These are phyloP conservation scores for Bipolaris gigantea DNA, from an alignment of 2,329 filamentous ascomycete species.

Conservation along the genomic window DNA sequence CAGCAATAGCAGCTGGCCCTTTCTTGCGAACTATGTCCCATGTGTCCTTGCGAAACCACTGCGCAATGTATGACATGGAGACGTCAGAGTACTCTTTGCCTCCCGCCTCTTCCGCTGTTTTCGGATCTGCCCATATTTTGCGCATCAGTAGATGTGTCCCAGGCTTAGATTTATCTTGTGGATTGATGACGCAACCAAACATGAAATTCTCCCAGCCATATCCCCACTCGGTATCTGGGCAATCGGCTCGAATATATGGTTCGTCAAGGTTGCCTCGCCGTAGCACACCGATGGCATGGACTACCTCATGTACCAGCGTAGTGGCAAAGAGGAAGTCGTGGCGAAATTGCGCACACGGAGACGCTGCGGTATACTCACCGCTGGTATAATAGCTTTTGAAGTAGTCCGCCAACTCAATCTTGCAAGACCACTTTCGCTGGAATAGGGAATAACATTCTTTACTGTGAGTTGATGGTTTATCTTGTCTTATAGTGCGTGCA, in stretches of 20 bases:
- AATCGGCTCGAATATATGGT: constrained; percentile 28
- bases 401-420: constrained; percentile 29
- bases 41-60: constrained; percentile 42
- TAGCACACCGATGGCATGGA: constrained; percentile 41
- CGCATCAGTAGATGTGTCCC: constrained; percentile 32
- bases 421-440: constrained; percentile 13
- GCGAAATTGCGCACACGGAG: constrained; percentile 34
- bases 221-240: constrained; percentile 38
- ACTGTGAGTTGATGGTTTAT: constrained; percentile 8
- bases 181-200: constrained; percentile 40
- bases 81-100: constrained; percentile 39
- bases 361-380: constrained; percentile 24
- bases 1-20: constrained; percentile 25
- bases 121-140: constrained; percentile 32
- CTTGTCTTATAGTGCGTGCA: constrained; percentile 22
- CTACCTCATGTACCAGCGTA: constrained; percentile 39
- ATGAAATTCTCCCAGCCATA: constrained; percentile 44
- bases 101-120: constrained; percentile 13
- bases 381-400: constrained; percentile 24
- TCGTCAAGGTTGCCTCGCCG: constrained; percentile 33
- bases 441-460: constrained; percentile 19
- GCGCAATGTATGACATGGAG: constrained; percentile 38
- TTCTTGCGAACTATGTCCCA: constrained; percentile 30
- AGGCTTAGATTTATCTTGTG: constrained; percentile 22
- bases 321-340: constrained; percentile 41